These are phyloP conservation scores for Calonectria crousiana DNA, from an alignment of 2,329 filamentous ascomycete genomes.

Conservation along the genomic window DNA sequence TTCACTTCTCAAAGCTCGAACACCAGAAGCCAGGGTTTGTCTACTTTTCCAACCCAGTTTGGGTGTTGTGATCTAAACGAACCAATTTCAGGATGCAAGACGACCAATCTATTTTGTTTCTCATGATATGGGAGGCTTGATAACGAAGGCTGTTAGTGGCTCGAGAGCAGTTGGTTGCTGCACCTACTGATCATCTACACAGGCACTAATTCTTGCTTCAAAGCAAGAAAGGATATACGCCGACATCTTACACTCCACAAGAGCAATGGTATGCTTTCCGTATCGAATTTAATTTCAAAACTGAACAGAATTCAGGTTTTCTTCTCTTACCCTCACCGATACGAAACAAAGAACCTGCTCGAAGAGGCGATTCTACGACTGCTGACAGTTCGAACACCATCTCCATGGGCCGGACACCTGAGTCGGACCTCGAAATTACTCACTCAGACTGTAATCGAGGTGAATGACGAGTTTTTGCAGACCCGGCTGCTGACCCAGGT, in stretches of 20 bases:
- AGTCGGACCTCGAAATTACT: not conserved
- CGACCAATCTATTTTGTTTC: slow-evolving; percentile 19
- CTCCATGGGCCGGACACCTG: no score
- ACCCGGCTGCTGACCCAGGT: slow-evolving; percentile 20
- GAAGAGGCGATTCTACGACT: not conserved
- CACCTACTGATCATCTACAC: no score
- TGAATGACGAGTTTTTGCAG: slow-evolving; percentile 24
- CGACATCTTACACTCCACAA: not conserved
- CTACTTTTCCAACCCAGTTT: not conserved
- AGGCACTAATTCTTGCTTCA: not conserved
- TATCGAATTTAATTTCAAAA: not conserved
- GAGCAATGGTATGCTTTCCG: not conserved
- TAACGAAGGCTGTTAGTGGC: slow-evolving; percentile 19
- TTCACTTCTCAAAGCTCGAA: not conserved
- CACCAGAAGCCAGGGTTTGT: slow-evolving; percentile 4
- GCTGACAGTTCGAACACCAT: not conserved
- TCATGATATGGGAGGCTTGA: slow-evolving; percentile 24
- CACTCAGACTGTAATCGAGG: not conserved
- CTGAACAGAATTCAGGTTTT: not conserved
- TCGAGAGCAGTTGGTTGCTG: no score
- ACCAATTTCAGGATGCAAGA: not conserved
- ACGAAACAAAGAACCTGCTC: not conserved
- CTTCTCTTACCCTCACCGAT: not conserved
- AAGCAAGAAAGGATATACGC: not conserved
- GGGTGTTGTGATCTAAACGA: no score